A percentile compares a stretch with the other conserved stretches of the same genome.
phyloP scores from a whole-genome alignment of 2,329 filamentous ascomycete genomes.

The Spiromastix sp. region DNA sequence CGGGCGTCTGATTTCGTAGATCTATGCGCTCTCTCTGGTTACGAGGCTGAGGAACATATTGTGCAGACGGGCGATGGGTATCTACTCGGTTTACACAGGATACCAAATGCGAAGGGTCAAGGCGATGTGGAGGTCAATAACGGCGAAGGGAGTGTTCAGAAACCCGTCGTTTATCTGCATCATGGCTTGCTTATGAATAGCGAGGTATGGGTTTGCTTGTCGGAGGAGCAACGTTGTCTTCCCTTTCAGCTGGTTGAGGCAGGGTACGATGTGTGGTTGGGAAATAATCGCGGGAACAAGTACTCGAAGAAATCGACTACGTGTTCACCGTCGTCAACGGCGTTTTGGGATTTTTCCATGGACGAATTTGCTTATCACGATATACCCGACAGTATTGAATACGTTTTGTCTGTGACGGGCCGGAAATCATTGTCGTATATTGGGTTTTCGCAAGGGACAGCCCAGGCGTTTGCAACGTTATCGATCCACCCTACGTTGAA shows the following conservation, averaged over 20 bases:
- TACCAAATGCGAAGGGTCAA: conserved; percentile 75
- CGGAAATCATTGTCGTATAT: conserved; percentile 87
- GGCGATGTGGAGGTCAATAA: conserved; percentile 73
- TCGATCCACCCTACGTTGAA: conserved; percentile 90
- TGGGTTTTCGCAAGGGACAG: conserved; percentile 93
- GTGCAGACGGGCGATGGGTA: conserved; percentile 93
- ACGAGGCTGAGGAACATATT: conserved; percentile 91
- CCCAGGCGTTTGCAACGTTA: conserved; percentile 88
- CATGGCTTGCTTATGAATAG: conserved; percentile 98
- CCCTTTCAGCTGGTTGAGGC: conserved; percentile 81
- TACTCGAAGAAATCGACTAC: conserved; percentile 92
- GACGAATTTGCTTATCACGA: conserved; percentile 98
- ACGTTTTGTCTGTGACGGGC: conserved; percentile 74
- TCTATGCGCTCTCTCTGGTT: conserved; percentile 83
- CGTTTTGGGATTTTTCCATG: conserved; percentile 97
- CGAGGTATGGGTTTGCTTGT: conserved; percentile 93
- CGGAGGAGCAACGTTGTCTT: conserved; percentile 73
- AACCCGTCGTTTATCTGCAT: conserved; percentile 86
- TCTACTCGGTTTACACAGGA: conserved; percentile 75
- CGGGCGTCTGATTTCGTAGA: conserved; percentile 88
- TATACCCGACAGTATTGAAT: conserved; percentile 87
- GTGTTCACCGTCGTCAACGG: conserved; percentile 58
- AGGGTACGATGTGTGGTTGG: conserved; percentile 95
- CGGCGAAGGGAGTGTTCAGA: conserved; percentile 53
- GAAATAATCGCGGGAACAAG: conserved; percentile 97